These are phyloP conservation scores for Geotrichum reessii DNA, from an alignment of 1,139 yeast genomes.

Conservation along the genomic window DNA sequence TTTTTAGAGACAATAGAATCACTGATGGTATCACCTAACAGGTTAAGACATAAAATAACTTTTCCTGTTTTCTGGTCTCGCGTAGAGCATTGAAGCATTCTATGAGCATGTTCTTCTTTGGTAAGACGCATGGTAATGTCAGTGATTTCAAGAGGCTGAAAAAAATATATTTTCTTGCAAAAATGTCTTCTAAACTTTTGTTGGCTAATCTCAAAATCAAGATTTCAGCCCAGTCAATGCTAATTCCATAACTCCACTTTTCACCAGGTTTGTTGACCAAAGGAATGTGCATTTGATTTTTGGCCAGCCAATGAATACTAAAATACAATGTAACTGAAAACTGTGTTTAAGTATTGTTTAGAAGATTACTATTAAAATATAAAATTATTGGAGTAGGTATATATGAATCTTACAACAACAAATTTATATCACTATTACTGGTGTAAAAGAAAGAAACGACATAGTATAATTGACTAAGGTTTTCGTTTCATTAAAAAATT, in stretches of 20 bases:
- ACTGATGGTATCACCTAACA: not conserved
- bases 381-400: too few relatives aligned
- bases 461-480: too few relatives aligned
- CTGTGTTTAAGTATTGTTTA: too few relatives aligned
- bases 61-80: slow-evolving; percentile 10
- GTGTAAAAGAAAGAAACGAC: too few relatives aligned
- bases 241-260: slow-evolving; percentile 47
- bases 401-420: too few relatives aligned
- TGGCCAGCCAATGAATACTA: slow-evolving; percentile 12
- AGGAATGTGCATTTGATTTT: slow-evolving; percentile 34
- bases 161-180: slow-evolving; percentile 1
- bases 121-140: slow-evolving; percentile 3
- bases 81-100: too few relatives aligned
- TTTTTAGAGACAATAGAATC: slow-evolving; percentile 33
- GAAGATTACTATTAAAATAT: too few relatives aligned
- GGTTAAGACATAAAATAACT: not conserved
- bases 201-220: slow-evolving; percentile 31
- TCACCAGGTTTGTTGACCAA: slow-evolving; percentile 51
- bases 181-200: not conserved
- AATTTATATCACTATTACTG: too few relatives aligned
- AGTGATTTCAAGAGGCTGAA: slow-evolving; percentile 3
- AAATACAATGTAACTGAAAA: too few relatives aligned
- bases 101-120: not conserved
- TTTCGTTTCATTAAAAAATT: too few relatives aligned
- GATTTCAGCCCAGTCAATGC: slow-evolving; percentile 51